phyloP scores from a whole-genome alignment of 371 early-diverging fungal species.

The Rhizomucor pusillus region DNA sequence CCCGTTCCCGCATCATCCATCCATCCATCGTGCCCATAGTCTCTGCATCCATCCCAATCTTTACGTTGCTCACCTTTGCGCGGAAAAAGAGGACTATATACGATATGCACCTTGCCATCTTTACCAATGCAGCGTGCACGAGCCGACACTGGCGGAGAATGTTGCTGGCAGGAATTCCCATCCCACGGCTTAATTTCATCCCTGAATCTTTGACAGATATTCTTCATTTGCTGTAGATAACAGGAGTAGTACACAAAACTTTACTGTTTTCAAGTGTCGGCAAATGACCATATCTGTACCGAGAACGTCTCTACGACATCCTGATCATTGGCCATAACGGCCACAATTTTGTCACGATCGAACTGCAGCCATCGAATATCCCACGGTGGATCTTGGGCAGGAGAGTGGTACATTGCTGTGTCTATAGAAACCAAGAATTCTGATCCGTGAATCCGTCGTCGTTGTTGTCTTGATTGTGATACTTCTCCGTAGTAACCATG shows the following conservation, averaged over 20 bases:
- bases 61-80: too few species aligned
- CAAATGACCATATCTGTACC: slow-evolving; percentile 27
- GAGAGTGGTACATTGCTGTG: neutral
- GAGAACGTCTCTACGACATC: neutral
- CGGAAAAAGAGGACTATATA: too few species aligned
- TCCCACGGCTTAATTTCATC: too few species aligned
- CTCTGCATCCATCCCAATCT: too few species aligned
- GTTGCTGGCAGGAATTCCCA: too few species aligned
- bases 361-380: slow-evolving; percentile 27
- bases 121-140: too few species aligned
- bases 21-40: too few species aligned
- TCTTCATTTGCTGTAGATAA: too few species aligned
- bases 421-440: slow-evolving; percentile 17
- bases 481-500: neutral
- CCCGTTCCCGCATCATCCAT: too few species aligned
- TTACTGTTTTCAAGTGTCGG: neutral
- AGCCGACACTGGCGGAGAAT: too few species aligned
- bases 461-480: neutral
- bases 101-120: too few species aligned
- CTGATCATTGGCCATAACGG: slow-evolving; percentile 15
- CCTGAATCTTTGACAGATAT: too few species aligned
- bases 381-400: slow-evolving; percentile 16
- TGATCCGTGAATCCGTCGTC: slow-evolving; percentile 1
- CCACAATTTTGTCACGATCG: slow-evolving; percentile 35
- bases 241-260: neutral